Evolutionary conservation across 2,329 filamentous ascomycete genomes (phyloP), one percentile per base, ranked within the genome.

Genomic region (Scedosporium dehoogii): DNA sequence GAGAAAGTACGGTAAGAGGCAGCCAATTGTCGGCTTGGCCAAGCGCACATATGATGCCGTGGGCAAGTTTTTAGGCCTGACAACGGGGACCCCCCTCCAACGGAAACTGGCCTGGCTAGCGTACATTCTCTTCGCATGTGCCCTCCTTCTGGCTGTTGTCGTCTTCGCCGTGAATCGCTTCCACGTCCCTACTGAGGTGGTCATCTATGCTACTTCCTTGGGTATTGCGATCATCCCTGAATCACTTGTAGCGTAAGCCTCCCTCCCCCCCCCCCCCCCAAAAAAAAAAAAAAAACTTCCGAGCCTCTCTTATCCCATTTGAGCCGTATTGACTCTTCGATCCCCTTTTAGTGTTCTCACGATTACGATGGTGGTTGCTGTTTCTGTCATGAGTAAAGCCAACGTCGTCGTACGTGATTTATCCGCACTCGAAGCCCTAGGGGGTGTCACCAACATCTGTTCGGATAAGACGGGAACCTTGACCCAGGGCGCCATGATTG

Each of bases 81-180:
- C 79, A 3, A 80, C 86, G 64, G 90, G 90, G 33, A 94, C 90
- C 2, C 90, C 90, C 3, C 78, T 94, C 58, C 89, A 92, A 74
- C 84, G 87, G 66, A 92, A 90, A 73, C 78, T 94, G 59, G 88
- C 88, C 64, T 89, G 89, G 68, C 80, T 94, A 64, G 90, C 90
- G 10, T 87, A 92, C 63, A 76, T 89, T 6, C 83, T 94, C 2
- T 92, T 93, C 70, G 85, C 82, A 57, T 86, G 89, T 64, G 90
- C 82, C n/a, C 71, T 84, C 10, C 69, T 84, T 21, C 74, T 85
- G 29, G 82, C 82, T 29, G 77, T 85, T 62, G 78, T 85, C 53
- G 82, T 85, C 10, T 85, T 85, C 69, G 81, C 76, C 0, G 82
- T 81, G 60, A 84, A 84, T 68, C 76, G 79, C 64, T 84, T 83